Percentiles rank a stretch among this genome's conserved stretches.
These are phyloP conservation scores for Pichia sp. DNA, from an alignment of 1,139 yeast species.

Conservation along the genomic window DNA sequence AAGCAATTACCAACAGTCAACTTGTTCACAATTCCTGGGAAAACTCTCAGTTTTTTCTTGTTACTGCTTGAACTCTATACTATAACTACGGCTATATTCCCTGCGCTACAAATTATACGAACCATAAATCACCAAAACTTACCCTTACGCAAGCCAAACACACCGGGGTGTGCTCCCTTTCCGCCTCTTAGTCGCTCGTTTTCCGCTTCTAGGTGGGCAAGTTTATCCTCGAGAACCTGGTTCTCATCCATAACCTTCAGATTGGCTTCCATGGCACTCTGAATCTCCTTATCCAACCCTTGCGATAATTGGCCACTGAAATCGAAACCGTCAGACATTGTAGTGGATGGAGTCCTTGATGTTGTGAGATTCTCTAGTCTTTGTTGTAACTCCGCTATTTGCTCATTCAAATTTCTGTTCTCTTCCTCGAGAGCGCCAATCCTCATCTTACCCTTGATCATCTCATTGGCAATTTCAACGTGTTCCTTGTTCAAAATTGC, in stretches of 20 bases:
- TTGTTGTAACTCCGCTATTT: slow-evolving; percentile 45
- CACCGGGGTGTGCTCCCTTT: slow-evolving; percentile 14
- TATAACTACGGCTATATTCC: no score
- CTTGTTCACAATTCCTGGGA: no score
- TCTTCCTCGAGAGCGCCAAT: slow-evolving; percentile 62
- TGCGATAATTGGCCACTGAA: slow-evolving; percentile 12
- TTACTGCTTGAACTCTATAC: no score
- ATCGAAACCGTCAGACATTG: slow-evolving; percentile 12
- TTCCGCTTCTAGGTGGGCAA: slow-evolving; percentile 46
- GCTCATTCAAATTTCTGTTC: slow-evolving; percentile 49
- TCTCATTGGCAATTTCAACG: slow-evolving; percentile 65
- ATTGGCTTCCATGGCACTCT: slow-evolving; percentile 52
- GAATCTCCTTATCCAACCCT: slow-evolving; percentile 40
- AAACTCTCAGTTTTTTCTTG: no score
- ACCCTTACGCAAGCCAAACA: slow-evolving; percentile 13
- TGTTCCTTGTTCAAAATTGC: slow-evolving; percentile 74
- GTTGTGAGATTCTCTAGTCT: slow-evolving; percentile 28
- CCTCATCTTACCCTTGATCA: slow-evolving; percentile 55
- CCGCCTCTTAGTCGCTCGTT: slow-evolving; percentile 27
- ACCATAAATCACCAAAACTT: slow-evolving; percentile 14
- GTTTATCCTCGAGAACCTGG: slow-evolving; percentile 45
- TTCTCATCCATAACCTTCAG: slow-evolving; percentile 51
- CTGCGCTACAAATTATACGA: no score
- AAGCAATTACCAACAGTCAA: no score
- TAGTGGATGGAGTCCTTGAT: no score